These are phyloP conservation scores for Suillus weaverae DNA, from an alignment of 768 basidiomycete genomes.

Conservation along the genomic window DNA sequence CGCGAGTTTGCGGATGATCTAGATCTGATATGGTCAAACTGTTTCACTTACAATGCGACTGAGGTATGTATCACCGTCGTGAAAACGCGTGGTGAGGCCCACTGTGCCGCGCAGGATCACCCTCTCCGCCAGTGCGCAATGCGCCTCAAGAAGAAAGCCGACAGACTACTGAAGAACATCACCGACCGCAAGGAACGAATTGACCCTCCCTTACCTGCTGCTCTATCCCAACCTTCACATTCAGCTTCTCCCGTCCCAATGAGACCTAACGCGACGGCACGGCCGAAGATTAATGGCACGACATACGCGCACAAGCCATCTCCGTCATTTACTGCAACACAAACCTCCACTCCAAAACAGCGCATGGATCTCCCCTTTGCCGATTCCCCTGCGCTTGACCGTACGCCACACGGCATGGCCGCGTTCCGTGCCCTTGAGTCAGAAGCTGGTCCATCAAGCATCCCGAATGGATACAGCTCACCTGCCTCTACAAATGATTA, in stretches of 20 bases:
- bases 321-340: constrained; percentile 35
- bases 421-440: constrained; percentile 60
- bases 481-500: constrained; percentile 24
- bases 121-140: constrained; percentile 82
- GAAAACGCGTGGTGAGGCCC: constrained; percentile 1
- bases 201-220: constrained; percentile 64
- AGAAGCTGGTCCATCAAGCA: constrained; percentile 35
- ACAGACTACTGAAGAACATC: constrained; percentile 83
- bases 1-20: constrained; percentile 91
- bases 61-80: constrained; percentile 59
- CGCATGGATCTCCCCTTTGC: constrained; percentile 51
- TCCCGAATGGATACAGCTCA: constrained; percentile 27
- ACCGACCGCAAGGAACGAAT: constrained; percentile 84
- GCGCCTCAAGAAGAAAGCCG: constrained; percentile 81
- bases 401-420: constrained; percentile 75
- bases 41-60: constrained; percentile 86
- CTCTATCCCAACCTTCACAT: constrained; percentile 33
- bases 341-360: constrained; percentile 18
- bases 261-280: constrained; percentile 37
- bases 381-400: constrained; percentile 66
- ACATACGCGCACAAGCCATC: constrained; percentile 39
- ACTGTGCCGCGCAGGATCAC: constrained; percentile 59
- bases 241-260: constrained; percentile 18
- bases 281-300: constrained; percentile 47
- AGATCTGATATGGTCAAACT: constrained; percentile 96